phyloP scores from a whole-genome alignment of 768 basidiomycete genomes.

The Suillus subluteus region DNA sequence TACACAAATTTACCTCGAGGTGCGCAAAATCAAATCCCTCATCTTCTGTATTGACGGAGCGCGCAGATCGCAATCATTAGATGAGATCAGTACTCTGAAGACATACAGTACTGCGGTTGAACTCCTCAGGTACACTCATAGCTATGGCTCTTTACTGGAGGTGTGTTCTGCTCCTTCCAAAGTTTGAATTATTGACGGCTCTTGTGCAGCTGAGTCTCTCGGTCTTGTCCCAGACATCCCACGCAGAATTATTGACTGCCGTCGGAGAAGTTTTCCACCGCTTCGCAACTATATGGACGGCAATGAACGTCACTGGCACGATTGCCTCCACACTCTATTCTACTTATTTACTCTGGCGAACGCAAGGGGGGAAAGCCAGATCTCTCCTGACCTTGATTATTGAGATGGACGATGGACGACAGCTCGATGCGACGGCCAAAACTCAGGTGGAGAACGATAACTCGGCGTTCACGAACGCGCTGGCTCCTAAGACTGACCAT shows the following conservation, averaged over 20 bases:
- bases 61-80: constrained; percentile 33
- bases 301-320: constrained; percentile 62
- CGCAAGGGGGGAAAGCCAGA: constrained; percentile 66
- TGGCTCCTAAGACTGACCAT: constrained; percentile 41
- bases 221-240: constrained; percentile 55
- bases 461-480: constrained; percentile 56
- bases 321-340: constrained; percentile 64
- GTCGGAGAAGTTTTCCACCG: constrained; percentile 76
- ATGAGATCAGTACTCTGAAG: constrained; percentile 46
- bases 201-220: constrained; percentile 52
- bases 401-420: constrained; percentile 63
- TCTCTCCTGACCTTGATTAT: constrained; percentile 63
- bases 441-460: constrained; percentile 65
- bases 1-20: constrained; percentile 57
- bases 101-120: constrained; percentile 62
- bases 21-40: constrained; percentile 23
- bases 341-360: constrained; percentile 66
- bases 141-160: constrained; percentile 71
- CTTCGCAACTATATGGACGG: constrained; percentile 75
- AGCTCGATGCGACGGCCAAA: constrained; percentile 57
- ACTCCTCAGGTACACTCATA: constrained; percentile 62
- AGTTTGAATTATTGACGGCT: constrained; percentile 12
- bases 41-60: not conserved
- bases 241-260: constrained; percentile 56
- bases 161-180: constrained; percentile 37